Conservation (phyloP, 495 filamentous ascomycete species). For the Penicillium nucicola region DNA sequence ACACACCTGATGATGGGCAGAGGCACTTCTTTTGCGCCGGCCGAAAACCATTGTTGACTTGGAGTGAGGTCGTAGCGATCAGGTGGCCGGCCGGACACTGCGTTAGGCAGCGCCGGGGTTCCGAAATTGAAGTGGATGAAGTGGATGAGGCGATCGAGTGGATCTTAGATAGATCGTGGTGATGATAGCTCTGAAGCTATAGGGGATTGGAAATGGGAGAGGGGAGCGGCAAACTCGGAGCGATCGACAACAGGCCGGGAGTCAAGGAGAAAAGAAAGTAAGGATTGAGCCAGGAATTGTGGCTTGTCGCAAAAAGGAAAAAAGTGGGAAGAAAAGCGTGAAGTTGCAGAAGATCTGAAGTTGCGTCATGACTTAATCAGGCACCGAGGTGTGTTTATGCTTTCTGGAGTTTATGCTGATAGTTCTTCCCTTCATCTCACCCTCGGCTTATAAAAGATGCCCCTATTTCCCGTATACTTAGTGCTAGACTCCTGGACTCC, state of each 20-base stretch:
- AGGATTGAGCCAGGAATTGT: not conserved
- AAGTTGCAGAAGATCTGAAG: conserved; percentile 4
- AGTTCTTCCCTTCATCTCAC: conserved; percentile 5
- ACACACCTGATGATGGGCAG: conserved; percentile 54
- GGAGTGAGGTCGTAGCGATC: not conserved
- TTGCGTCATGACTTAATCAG: conserved; percentile 37
- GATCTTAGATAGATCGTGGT: not conserved
- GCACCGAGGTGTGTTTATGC: no score
- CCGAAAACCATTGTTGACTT: conserved; percentile 47
- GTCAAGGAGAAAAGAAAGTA: conserved; percentile 4
- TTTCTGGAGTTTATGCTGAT: conserved; percentile 6
- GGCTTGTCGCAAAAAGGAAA: not conserved
- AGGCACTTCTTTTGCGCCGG: conserved; percentile 45
- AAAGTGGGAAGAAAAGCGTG: conserved; percentile 2
- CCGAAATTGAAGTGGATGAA: conserved; percentile 13
- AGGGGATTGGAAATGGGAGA: not conserved
- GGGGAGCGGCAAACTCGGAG: conserved; percentile 4
- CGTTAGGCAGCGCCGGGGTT: conserved; percentile 25
- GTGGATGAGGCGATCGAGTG: not conserved
- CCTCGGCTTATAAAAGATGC: no score
- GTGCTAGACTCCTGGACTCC: no score
- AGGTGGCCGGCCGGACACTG: conserved; percentile 27
- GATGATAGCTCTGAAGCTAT: conserved; percentile 3
- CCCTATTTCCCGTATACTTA: no score
- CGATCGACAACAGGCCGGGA: not conserved